Base-by-base conservation (phyloP, 495 filamentous ascomycete species). In the Amphirosellinia nigrospora region DNA sequence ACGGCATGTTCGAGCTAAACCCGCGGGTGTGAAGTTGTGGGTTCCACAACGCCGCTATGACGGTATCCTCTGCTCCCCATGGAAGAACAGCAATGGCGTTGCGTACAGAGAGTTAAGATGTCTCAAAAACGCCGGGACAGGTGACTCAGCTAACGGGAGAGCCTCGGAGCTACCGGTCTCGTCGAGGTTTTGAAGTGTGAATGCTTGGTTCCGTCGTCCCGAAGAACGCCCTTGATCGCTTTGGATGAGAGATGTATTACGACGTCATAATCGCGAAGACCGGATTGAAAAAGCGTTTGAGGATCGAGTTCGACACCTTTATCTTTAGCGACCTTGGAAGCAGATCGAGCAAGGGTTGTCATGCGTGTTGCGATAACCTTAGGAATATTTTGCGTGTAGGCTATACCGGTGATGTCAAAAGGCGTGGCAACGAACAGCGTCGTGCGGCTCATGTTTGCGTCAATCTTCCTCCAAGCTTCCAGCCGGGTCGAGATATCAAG, bases 351-450 rank as follows among this genome's bases (percentile, higher is more conserved):
- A 8, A 99, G 82, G 4, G 86, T 86, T 0, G 92, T 93, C 86
- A 98, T 93, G 16, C 95, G 88, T 43, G 90, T 85, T 5, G 95
- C 96, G 11, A 94, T 90, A 28, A 98, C 92, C 75, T 92, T 96
- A 6, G 89, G 84, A 0, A 94, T 94, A 23, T 74, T 65, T 6
- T 77, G 70, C 7, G 95, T 97, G 88, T 92, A 98, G 2, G 90
- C 90, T 28, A 90, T 86, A 6, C 96, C 94, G 21, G 89, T 90
- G 0, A 81, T 79, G 71, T 97, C 94, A 60, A 94, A 78, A 64
- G 92, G 90, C 0, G 94, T 93, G 3, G 93, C 93, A 0, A 88
- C 91, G 77, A 97, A 92, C n/a, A 98, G 78, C 13, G 90, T 89
- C 10, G 92, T 86, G 56, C 89, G 90, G 79, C 93, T 96, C 89